Evolutionary conservation across 2,329 filamentous ascomycete genomes (phyloP), one percentile per base, ranked within the genome.

Genomic region (Tolypocladium ovalisporum): DNA sequence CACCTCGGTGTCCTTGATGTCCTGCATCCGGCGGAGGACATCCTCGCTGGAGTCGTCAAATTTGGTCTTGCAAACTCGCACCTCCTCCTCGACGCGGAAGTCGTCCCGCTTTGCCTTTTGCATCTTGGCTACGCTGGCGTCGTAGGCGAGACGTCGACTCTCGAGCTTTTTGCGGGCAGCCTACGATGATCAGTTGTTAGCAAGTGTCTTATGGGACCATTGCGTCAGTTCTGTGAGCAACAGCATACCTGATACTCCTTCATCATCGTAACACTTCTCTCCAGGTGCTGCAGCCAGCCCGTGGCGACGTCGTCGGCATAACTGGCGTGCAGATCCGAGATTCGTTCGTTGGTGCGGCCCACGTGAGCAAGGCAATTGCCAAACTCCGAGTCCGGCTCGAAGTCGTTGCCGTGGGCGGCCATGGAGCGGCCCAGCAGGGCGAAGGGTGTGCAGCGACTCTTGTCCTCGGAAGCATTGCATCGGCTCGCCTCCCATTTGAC

Each of bases 41-140:
- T 97, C 93, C 68, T 97, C 93, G 68, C 83, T 94, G 19, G 90
- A 87, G 75, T 97, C 94, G 69, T 97, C 94, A 68, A 96, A 97
- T 74, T 97, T 97, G 65, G 90, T 89, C 71, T 96, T 96, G 70
- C 94, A 90, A 34, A 85, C 82, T 57, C 93, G 88, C 56, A 96
- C 82, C 72, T 97, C 93, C 69, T 97, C 93, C 71, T 97, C 94
- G 57, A 94, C 81, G 61, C 90, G 82, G 75, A 94, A 96, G 70
- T 97, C 93, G 67, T 97, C 93, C 66, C 87, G 90, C 76, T 96
- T 96, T 29, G 88, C 86, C 73, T 96, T 97, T 67, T 95, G 87
- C 83, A 96, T 86, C 77, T 96, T 97, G 62, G 85, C 84, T 53
- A 90, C 85, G 60, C 89, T 92, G 37, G 93, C 88, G 70, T 97